These are phyloP conservation scores for Phylloporus gajari DNA, from an alignment of 1,284 basidiomycete species.

Conservation along the genomic window DNA sequence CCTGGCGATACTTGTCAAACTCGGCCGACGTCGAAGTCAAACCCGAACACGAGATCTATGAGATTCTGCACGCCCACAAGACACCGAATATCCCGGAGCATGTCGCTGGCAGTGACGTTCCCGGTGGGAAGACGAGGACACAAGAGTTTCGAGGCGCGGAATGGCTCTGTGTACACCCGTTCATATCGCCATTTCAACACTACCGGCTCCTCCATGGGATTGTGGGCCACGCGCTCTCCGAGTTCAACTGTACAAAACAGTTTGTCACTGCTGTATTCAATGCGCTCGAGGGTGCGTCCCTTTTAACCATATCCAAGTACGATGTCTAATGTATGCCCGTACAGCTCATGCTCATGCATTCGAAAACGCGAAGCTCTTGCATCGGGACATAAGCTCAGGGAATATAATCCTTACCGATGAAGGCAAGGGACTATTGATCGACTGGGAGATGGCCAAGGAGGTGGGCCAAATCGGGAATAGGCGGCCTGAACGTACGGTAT, in stretches of 20 bases:
- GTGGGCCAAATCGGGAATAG: background rate
- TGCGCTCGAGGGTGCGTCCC: background rate
- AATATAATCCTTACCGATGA: conserved; percentile 11
- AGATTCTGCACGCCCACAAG: background rate
- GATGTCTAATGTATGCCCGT: background rate
- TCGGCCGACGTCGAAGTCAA: background rate
- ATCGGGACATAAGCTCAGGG: background rate
- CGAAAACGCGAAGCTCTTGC: background rate
- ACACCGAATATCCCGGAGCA: background rate
- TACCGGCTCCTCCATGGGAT: background rate
- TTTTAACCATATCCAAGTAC: too few relatives aligned
- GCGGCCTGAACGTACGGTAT: conserved; percentile 3
- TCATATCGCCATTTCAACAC: conserved; percentile 1
- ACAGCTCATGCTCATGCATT: conserved; percentile 14
- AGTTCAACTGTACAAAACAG: conserved; percentile 7
- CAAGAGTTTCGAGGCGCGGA: background rate
- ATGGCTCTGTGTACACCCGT: background rate
- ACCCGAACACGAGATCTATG: background rate
- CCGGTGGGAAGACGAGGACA: background rate
- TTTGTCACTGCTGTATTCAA: background rate
- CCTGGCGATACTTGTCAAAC: background rate
- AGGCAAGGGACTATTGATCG: conserved; percentile 9
- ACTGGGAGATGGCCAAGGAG: conserved; percentile 12
- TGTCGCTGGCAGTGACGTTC: background rate
- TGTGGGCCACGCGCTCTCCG: background rate